Base-by-base conservation (phyloP, 2,329 filamentous ascomycete species). In the Plenodomus lindquistii region DNA sequence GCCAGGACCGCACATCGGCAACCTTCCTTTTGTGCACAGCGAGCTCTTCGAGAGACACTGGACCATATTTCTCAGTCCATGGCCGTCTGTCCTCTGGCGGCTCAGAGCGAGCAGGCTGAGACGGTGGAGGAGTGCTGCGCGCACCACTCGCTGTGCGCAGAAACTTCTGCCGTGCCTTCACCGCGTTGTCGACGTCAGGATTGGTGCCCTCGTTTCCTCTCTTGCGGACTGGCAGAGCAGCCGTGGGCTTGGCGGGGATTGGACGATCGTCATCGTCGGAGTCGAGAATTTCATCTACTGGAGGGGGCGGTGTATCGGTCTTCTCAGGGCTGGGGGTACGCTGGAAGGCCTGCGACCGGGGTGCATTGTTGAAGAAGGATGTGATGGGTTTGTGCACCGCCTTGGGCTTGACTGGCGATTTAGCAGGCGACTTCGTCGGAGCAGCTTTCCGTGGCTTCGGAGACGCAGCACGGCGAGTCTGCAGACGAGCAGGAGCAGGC, bases 1-100 rank as follows among this genome's bases (percentile, higher is more conserved):
- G 76, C 92, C 94, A 97, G 49, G 76, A 80, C 49, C 85, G 83
- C 38, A 97, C 92, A 73, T 97, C 92, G 2, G 84, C 75, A 5
- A 97, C 89, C 71, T 99, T 99, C 62, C 84, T 94, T 77, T 95
- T 97, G 72, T 99, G 92, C 16, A 99, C 93, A 0, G 88, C 93
- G 38, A 99, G 77, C 73, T 97, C 93, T 15, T 91, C 85, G 11
- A 97, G 71, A 59, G 82, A 87, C 2, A 71, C 64, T 0, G 93
- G 93, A 2, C 83, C 86, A 71, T 91, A 97, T 59, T 86, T 84
- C 60, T 97, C 92, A 15, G 88, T 88, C 93, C 93, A 97, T 2
- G 93, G 91, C 43, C 87, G 82, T 40, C 79, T 73, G 57, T 91
- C 86, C 29, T 83, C 78, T 40, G 59, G 37, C n/a, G 59, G 6